Evolutionary conservation across 2,329 filamentous ascomycete genomes (phyloP).

Genomic region (Xylaria sp.): DNA sequence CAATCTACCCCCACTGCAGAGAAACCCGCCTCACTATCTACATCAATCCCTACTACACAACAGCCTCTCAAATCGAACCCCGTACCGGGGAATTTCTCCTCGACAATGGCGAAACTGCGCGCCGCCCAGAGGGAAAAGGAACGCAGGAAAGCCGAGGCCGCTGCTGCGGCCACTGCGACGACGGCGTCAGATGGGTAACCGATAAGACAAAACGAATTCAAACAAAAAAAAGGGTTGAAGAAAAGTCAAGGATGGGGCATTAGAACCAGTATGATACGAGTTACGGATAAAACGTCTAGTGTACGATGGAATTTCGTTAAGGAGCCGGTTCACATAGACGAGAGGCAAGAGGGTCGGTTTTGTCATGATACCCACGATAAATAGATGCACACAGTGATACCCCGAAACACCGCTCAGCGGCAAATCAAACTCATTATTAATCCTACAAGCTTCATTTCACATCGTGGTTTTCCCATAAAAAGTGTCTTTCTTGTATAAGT

Average conservation of each 20-base stretch:
- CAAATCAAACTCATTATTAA: neutral
- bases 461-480: neutral
- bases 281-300: neutral
- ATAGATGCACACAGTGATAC: constrained; percentile 25
- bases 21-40: constrained; percentile 5
- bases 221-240: neutral
- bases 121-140: constrained; percentile 68
- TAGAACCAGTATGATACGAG: neutral
- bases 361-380: constrained; percentile 33
- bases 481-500: neutral
- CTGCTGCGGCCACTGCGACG: constrained; percentile 11
- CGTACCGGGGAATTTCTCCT: constrained; percentile 45
- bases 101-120: constrained; percentile 65
- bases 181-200: constrained; percentile 5
- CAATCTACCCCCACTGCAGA: constrained; percentile 18
- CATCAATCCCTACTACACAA: constrained; percentile 1
- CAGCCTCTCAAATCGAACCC: constrained; percentile 45
- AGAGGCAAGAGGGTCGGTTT: neutral
- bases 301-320: neutral
- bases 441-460: neutral
- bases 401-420: constrained; percentile 8
- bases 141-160: constrained; percentile 57
- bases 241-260: neutral
- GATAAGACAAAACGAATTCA: neutral
- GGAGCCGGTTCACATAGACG: constrained; percentile 1